Percentiles rank a stretch among this genome's conserved stretches.
Conservation (phyloP, 2,329 filamentous ascomycete species). For the Albifimbria verrucaria region DNA sequence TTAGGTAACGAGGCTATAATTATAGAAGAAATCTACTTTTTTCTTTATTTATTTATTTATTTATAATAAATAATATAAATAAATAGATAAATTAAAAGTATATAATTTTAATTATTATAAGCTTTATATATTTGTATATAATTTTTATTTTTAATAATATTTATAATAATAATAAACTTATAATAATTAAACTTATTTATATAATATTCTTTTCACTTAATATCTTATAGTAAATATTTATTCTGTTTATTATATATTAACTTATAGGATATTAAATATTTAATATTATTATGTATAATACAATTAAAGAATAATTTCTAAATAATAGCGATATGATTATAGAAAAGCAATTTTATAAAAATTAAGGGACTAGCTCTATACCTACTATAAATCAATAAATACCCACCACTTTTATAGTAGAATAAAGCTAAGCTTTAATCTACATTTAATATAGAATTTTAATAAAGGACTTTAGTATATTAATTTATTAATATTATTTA, state of each 20-base stretch:
- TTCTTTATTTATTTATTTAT: constrained; percentile 9
- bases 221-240: constrained; percentile 3
- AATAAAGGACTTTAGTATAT: too few species aligned
- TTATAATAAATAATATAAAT: neutral
- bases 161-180: neutral
- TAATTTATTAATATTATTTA: too few species aligned
- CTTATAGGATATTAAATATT: neutral
- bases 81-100: neutral
- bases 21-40: constrained; percentile 5
- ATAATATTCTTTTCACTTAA: neutral
- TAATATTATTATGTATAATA: constrained; percentile 1
- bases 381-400: too few species aligned
- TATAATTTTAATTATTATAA: neutral
- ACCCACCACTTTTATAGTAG: neutral
- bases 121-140: neutral
- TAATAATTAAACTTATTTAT: neutral
- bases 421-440: neutral
- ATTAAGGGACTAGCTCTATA: too few species aligned
- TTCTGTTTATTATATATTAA: constrained; percentile 5
- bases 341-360: neutral
- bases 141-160: neutral
- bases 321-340: too few species aligned
- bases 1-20: too few species aligned
- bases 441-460: neutral
- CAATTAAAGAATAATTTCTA: neutral